Evolutionary conservation across 345 rosid genomes (phyloP), one percentile per base, ranked within the genome.

Genomic region (Diplotaxis tenuifolia): DNA sequence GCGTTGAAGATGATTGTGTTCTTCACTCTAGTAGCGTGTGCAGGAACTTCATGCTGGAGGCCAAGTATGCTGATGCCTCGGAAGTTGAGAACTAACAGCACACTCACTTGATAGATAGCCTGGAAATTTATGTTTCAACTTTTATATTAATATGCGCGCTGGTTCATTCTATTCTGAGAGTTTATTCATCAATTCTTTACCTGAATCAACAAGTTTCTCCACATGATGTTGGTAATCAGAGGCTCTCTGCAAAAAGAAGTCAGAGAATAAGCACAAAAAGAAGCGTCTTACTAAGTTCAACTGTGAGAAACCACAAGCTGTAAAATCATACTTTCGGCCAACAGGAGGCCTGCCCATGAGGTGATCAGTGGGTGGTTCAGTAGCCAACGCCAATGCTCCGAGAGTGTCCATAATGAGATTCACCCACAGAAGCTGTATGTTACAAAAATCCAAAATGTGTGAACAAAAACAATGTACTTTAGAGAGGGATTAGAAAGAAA

Each of bases 341-440:
- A 96, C 98, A 4, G 99, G 99, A 42, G 98, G 80, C 65, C 99
- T 79, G n/a, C 76, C 80, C 99, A 96, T 80, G 68, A 96, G 88
- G 63, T 92, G 95, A 79, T 96, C 95, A 19, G 88, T 92, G 22
- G 99, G 99, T 32, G 99, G 99, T 83, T 96, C 99, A 22, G 99
- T 96, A 65, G 99, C 99, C 80, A 96, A 79, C 62, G 99, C 99
- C 72, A 96, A 83, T 59, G 98, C 99, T 75, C 99, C 99, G 42
- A 96, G 98, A 4, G 98, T 96, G 77, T 96, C 99, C 99, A 96
- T 90, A 45, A 96, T 96, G 67, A 96, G 95, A 73, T 96, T 96
- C 60, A 96, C 95, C 99, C 99, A 96, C 7, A 96, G 85, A 74
- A 96, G 96, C 99, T 96, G 83, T 53, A 76, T 2, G 9, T 70